A percentile compares a stretch with the other conserved stretches of the same genome.
Conservation (phyloP, 2,329 filamentous ascomycete genomes). For the Trichoderma polysporum region DNA sequence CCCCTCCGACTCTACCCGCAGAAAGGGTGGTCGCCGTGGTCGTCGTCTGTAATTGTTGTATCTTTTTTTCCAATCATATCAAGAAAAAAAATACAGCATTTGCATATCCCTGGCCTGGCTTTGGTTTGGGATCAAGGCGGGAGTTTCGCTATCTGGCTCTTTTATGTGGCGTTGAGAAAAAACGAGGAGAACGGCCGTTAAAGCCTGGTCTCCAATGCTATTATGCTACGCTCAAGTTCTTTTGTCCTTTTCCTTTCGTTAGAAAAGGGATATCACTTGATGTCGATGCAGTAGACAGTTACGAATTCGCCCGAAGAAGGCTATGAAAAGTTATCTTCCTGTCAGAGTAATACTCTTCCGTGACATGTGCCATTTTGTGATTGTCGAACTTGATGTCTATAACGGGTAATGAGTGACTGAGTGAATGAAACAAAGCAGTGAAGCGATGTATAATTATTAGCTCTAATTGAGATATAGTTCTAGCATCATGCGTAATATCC, state of each 20-base stretch:
- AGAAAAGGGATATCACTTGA: slow-evolving; percentile 21
- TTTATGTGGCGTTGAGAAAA: slow-evolving; percentile 65
- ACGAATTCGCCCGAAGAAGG: slow-evolving; percentile 46
- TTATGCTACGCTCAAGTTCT: slow-evolving; percentile 44
- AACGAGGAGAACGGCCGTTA: slow-evolving; percentile 68
- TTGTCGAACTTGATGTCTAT: background rate
- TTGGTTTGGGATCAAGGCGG: slow-evolving; percentile 33
- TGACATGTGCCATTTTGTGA: slow-evolving; percentile 18
- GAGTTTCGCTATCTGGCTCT: slow-evolving; percentile 47
- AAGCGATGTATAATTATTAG: background rate
- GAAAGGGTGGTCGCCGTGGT: slow-evolving; percentile 99
- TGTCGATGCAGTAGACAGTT: slow-evolving; percentile 41
- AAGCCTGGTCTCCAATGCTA: slow-evolving; percentile 63
- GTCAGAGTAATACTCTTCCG: slow-evolving; percentile 25
- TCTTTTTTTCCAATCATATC: background rate
- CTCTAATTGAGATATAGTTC: background rate
- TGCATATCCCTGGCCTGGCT: slow-evolving; percentile 23
- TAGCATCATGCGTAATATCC: background rate
- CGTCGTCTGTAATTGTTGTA: slow-evolving; percentile 81
- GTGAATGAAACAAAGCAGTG: background rate
- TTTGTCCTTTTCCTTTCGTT: slow-evolving; percentile 10
- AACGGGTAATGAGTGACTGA: background rate
- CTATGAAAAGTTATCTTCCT: slow-evolving; percentile 39
- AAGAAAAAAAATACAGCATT: slow-evolving; percentile 5
- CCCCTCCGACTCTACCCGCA: slow-evolving; percentile 97